Base-by-base conservation (phyloP, 1,139 yeast genomes). In the Hyphopichia wangnamkhiaoensis region DNA sequence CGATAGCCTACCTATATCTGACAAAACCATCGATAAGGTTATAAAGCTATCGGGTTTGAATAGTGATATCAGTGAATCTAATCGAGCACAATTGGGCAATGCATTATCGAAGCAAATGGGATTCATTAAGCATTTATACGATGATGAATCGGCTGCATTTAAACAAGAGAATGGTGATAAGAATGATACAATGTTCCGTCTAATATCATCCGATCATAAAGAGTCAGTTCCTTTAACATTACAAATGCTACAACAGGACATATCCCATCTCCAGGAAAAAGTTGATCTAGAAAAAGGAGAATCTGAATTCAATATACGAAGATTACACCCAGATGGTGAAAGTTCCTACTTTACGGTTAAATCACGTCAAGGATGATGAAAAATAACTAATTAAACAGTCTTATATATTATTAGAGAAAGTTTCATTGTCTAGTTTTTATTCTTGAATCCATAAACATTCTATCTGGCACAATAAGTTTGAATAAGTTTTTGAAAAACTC, bases 381-480 rank as follows among this genome's bases (percentile, higher is more conserved):
- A n/a, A n/a, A n/a, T n/a, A n/a, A n/a, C n/a, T n/a, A n/a, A n/a
- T n/a, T n/a, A n/a, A n/a, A n/a, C n/a, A n/a, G n/a, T n/a, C n/a
- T n/a, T n/a, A n/a, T n/a, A n/a, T n/a, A n/a, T n/a, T n/a, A n/a
- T n/a, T n/a, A n/a, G n/a, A n/a, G n/a, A n/a, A n/a, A n/a, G n/a
- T n/a, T n/a, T n/a, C n/a, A n/a, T 28, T 28, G 31, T 10, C 20
- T 28, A 16, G 15, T 28, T 28, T 6, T 79, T 17, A 63, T 68
- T 50, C 95, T 71, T 3, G 90, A 77, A 58, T 90, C 96, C 88
- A 89, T 87, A 32, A 73, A 71, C 58, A 79, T 81, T 48, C 96
- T 69, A 55, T 87, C 95, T 2, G 96, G 95, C 30, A 85, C 76
- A 29, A 71, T 79, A 37, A 90, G 68, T 37, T 80, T 79, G 14